These are phyloP conservation scores for Ambrosia trifida DNA, from an alignment of 129 eudicot species.

Conservation along the genomic window DNA sequence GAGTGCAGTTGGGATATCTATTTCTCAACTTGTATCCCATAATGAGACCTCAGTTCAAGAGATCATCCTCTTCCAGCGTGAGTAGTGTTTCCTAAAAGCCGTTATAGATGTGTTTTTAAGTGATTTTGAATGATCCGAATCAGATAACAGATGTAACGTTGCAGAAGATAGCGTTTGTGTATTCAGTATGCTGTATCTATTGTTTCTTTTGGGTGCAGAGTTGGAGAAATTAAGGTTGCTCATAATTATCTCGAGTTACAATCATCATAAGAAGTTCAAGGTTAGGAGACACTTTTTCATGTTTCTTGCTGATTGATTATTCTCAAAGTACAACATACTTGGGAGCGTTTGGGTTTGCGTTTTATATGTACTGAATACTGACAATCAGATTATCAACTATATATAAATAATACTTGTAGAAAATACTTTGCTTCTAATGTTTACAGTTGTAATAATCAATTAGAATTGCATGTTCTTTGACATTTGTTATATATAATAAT, in stretches of 20 bases:
- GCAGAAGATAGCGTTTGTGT: not conserved
- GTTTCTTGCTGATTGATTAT: not conserved
- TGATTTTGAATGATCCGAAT: not conserved
- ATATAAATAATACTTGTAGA: not conserved
- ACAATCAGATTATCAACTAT: not conserved
- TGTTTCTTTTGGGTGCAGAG: conserved; percentile 38
- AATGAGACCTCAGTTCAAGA: conserved; percentile 53
- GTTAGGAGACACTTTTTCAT: conserved; percentile 33
- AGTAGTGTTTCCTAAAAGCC: conserved; percentile 12
- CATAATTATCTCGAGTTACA: conserved; percentile 54
- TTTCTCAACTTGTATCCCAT: conserved; percentile 55
- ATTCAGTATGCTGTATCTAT: not conserved
- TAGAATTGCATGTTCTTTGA: not conserved
- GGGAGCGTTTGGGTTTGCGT: not conserved
- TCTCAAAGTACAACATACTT: not conserved
- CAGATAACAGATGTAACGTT: not conserved
- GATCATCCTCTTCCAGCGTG: conserved; percentile 59
- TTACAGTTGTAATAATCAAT: not conserved
- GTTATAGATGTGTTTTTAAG: not conserved
- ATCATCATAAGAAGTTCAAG: conserved; percentile 57
- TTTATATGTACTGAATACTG: not conserved
- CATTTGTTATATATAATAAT: not conserved
- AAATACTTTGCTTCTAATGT: not conserved
- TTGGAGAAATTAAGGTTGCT: conserved; percentile 57
- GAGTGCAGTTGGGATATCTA: conserved; percentile 59